A percentile compares a stretch with the other conserved stretches of the same genome.
Conservation (phyloP, 352 stramenopile genomes). For the Peronosclerospora sorghi region DNA sequence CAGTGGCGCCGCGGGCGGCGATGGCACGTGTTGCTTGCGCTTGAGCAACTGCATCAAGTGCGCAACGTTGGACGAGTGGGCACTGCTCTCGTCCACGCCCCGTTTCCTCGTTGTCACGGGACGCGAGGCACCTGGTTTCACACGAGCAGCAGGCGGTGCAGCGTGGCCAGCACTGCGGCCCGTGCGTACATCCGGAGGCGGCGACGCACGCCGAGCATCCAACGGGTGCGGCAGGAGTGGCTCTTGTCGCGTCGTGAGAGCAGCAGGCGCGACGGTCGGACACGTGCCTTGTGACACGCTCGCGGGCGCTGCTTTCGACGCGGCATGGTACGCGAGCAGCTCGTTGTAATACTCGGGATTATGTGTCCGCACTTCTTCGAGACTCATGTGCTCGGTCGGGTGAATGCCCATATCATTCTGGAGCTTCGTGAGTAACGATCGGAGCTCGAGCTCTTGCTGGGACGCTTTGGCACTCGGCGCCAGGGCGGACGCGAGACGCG, state of each 20-base stretch:
- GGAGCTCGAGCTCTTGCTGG: constrained; percentile 54
- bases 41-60: constrained; percentile 80
- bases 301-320: constrained; percentile 18
- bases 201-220: too few relatives aligned
- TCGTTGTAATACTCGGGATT: constrained; percentile 80
- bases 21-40: constrained; percentile 36
- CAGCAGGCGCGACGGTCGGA: constrained; percentile 8
- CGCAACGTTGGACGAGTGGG: constrained; percentile 65
- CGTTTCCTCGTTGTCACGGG: too few relatives aligned
- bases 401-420: constrained; percentile 85
- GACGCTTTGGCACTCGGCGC: constrained; percentile 10
- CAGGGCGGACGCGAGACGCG: too few relatives aligned
- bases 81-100: too few relatives aligned
- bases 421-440: constrained; percentile 66
- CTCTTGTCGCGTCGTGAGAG: constrained; percentile 4
- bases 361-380: constrained; percentile 79
- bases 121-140: too few relatives aligned
- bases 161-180: too few relatives aligned
- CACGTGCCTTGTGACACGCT: constrained; percentile 1
- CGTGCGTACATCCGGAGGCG: too few relatives aligned
- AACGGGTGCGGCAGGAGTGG: constrained; percentile 3
- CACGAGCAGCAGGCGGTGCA: too few relatives aligned
- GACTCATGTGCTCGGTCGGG: constrained; percentile 73
- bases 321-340: constrained; percentile 54
- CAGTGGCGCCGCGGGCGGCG: constrained; percentile 16